Evolutionary conservation across 1,284 basidiomycete species (phyloP).

Genomic region (Cryptococcus sp.): DNA sequence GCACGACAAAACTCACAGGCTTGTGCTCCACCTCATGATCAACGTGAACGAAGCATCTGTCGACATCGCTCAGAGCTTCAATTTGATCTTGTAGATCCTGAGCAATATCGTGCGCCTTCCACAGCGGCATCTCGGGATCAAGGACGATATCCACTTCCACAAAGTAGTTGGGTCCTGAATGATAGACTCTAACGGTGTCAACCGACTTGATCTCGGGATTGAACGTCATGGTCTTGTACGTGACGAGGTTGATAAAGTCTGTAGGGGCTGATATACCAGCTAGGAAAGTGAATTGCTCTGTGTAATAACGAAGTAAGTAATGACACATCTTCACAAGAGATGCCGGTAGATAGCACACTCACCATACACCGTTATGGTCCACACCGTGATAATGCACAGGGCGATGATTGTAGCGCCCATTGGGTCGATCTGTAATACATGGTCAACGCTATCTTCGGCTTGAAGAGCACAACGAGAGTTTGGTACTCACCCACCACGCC

Average conservation of each 20-base stretch:
- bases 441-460: too few relatives aligned
- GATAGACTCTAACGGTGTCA: slow-evolving; percentile 86
- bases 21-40: slow-evolving; percentile 85
- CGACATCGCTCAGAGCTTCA: slow-evolving; percentile 86
- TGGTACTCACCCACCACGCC: slow-evolving; percentile 45
- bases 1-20: slow-evolving; percentile 37
- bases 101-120: slow-evolving; percentile 88
- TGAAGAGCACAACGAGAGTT: too few relatives aligned
- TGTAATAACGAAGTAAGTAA: background rate
- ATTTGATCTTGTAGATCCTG: slow-evolving; percentile 93
- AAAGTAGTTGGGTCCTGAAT: slow-evolving; percentile 73
- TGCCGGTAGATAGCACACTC: slow-evolving; percentile 6
- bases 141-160: slow-evolving; percentile 96
- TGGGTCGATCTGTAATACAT: slow-evolving; percentile 44
- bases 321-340: background rate
- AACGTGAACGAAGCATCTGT: slow-evolving; percentile 88
- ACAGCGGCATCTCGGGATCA: slow-evolving; percentile 81
- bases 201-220: slow-evolving; percentile 79
- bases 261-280: slow-evolving; percentile 89
- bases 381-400: slow-evolving; percentile 74
- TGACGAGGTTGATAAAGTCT: slow-evolving; percentile 85
- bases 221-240: slow-evolving; percentile 90
- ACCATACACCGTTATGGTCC: slow-evolving; percentile 71
- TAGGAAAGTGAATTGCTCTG: slow-evolving; percentile 76
- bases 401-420: slow-evolving; percentile 63